Percentiles rank a stretch among this genome's conserved stretches.
These are phyloP conservation scores for Fusarium goolgardi DNA, from an alignment of 2,329 filamentous ascomycete species.

Conservation along the genomic window DNA sequence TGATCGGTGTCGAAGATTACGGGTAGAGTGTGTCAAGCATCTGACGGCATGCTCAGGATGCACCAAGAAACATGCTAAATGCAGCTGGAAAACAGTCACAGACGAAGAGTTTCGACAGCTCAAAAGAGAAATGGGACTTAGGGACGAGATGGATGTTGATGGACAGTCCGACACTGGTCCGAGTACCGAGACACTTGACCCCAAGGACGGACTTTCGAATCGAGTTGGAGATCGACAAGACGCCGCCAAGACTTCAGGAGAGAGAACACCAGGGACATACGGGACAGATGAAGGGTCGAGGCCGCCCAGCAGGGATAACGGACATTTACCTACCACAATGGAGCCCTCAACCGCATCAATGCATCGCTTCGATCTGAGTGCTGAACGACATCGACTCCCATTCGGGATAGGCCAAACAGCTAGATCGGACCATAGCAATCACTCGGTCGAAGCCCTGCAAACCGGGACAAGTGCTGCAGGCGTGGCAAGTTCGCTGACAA, in stretches of 20 bases:
- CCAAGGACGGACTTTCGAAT: constrained; percentile 18
- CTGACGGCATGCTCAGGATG: constrained; percentile 87
- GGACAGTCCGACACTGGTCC: constrained; percentile 33
- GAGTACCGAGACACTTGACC: constrained; percentile 27
- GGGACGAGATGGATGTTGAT: constrained; percentile 31
- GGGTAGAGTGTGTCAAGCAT: constrained; percentile 86
- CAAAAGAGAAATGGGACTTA: constrained; percentile 47
- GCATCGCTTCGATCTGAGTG: constrained; percentile 38
- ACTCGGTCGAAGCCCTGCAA: constrained; percentile 25
- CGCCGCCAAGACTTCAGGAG: constrained; percentile 27
- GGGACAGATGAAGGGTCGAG: constrained; percentile 38
- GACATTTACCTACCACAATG: constrained; percentile 33
- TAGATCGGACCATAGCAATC: constrained; percentile 27
- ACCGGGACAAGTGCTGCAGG: constrained; percentile 9
- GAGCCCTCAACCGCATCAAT: constrained; percentile 40
- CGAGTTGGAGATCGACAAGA: constrained; percentile 35
- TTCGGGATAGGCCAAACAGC: constrained; percentile 21
- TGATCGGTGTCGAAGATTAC: constrained; percentile 82
- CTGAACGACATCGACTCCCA: constrained; percentile 41
- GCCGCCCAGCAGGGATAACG: constrained; percentile 41
- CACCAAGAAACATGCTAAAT: constrained; percentile 91
- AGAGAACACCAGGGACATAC: constrained; percentile 38
- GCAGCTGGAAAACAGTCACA: constrained; percentile 84
- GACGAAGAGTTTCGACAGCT: constrained; percentile 69
- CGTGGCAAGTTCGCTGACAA: constrained; percentile 19